Evolutionary conservation across 1,284 basidiomycete genomes (phyloP).

Genomic region (Sphaerobolus stellatus): DNA sequence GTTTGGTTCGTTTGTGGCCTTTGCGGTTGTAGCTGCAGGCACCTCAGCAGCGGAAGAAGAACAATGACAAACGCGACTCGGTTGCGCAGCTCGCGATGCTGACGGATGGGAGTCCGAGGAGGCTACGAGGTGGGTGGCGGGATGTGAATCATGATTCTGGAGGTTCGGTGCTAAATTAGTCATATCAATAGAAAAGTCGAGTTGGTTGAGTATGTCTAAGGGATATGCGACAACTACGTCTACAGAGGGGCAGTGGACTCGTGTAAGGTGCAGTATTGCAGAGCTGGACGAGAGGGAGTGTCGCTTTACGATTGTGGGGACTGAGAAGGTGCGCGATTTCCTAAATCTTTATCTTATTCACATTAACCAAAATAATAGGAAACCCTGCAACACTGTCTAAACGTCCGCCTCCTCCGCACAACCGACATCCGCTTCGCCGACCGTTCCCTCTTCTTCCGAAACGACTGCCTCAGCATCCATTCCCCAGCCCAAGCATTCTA

Average conservation of each 20-base stretch:
- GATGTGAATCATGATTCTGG: slow-evolving; percentile 9
- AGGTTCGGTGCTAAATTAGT: neutral
- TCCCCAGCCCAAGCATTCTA: slow-evolving; percentile 3
- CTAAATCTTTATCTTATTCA: slow-evolving; percentile 1
- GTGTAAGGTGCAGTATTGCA: slow-evolving; percentile 64
- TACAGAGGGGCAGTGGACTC: slow-evolving; percentile 62
- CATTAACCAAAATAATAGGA: slow-evolving; percentile 43
- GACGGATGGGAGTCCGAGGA: slow-evolving; percentile 44
- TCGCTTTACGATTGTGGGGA: slow-evolving; percentile 67
- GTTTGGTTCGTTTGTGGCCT: slow-evolving; percentile 1
- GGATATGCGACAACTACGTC: slow-evolving; percentile 39
- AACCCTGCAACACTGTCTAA: slow-evolving; percentile 67
- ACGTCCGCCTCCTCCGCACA: slow-evolving; percentile 67
- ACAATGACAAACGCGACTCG: slow-evolving; percentile 53
- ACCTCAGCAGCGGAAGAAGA: slow-evolving; percentile 46
- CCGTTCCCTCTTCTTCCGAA: slow-evolving; percentile 67
- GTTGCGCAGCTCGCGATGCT: slow-evolving; percentile 32
- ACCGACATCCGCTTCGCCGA: slow-evolving; percentile 72
- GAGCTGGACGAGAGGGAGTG: slow-evolving; percentile 50
- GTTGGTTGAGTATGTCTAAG: slow-evolving; percentile 60
- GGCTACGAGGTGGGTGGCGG: slow-evolving; percentile 53
- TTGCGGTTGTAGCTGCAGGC: slow-evolving; percentile 29
- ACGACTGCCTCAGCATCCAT: slow-evolving; percentile 69
- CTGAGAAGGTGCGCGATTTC: slow-evolving; percentile 36
- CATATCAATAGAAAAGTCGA: slow-evolving; percentile 58